Evolutionary conservation across 345 rosid species (phyloP), one percentile per base, ranked within the genome.

Genomic region (Pistacia atlantica): DNA sequence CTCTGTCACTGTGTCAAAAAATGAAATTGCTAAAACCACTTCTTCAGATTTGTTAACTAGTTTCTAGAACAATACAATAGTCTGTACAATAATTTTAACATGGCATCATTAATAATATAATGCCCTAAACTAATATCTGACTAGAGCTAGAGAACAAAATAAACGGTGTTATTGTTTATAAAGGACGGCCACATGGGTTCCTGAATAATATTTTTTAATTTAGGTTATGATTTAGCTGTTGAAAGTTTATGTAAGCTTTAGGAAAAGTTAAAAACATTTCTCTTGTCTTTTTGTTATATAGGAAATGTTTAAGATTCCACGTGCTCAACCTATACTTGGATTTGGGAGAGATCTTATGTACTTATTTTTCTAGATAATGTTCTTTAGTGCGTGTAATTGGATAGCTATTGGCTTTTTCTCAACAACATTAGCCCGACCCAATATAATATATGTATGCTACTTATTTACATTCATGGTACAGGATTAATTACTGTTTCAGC

Each of bases 301-400:
- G 71, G 84, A 75, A 86, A 76, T 67, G 72, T 77, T 72, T 48
- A 71, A 86, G 81, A 78, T 85, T 83, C 84, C 81, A 67, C 80
- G 74, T 75, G 75, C 76, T 75, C 54, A 69, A 76, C 80, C 70
- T 63, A 76, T 67, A 51, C 76, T 55, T 77, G 63, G 62, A 33
- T 78, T 20, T 79, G 71, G 45, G 80, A 78, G 72, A 61, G 35
- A 63, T 68, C 25, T 22, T 22, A 22, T 22, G 25, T 22, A 22
- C 25, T 22, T 22, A 22, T 22, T 22, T 22, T 22, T 45, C 72
- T 56, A 72, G 65, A 12, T 17, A 69, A 25, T 68, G 56, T 78
- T 70, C n/a, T 5, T 74, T 77, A 56, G 22, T 81, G 31, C 12
- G 17, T 65, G 8, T 64, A 46, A 57, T 78, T 70, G 74, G 68